Conservation (phyloP, 805 yeast species). For the Zygoascus biomembranicola region DNA sequence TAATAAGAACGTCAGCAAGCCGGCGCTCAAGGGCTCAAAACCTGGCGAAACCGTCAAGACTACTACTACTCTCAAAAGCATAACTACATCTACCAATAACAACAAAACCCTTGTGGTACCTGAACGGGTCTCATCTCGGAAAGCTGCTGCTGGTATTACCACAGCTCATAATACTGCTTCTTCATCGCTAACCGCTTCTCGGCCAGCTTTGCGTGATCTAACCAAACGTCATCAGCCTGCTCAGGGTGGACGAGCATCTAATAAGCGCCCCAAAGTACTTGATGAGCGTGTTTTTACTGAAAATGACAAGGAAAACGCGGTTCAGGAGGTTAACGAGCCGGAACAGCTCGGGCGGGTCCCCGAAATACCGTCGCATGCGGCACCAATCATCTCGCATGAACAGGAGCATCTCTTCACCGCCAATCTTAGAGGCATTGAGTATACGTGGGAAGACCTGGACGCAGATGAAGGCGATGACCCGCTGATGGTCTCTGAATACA, state of each 20-base stretch:
- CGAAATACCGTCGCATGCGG: too few species aligned
- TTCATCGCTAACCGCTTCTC: background rate
- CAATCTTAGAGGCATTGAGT: background rate
- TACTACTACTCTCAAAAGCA: background rate
- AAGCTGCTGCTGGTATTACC: background rate
- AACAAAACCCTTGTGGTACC: background rate
- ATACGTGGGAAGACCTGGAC: slow-evolving; percentile 26
- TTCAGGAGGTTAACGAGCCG: background rate
- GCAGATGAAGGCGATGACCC: slow-evolving; percentile 35
- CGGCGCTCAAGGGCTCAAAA: slow-evolving; percentile 1
- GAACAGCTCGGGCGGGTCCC: background rate
- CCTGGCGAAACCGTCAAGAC: background rate
- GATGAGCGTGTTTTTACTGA: background rate
- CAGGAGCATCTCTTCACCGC: background rate
- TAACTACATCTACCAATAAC: background rate
- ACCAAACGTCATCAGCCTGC: background rate
- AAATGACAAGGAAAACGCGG: background rate
- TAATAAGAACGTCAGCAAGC: slow-evolving; percentile 1
- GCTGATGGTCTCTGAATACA: slow-evolving; percentile 90
- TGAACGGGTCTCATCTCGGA: background rate
- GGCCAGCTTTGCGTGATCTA: background rate
- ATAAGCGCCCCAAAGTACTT: background rate
- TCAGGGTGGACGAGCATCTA: background rate
- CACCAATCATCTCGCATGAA: background rate
- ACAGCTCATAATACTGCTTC: background rate